These are phyloP conservation scores for Cytauxzoon felis DNA, from an alignment of 169 alveolate species.

Conservation along the genomic window DNA sequence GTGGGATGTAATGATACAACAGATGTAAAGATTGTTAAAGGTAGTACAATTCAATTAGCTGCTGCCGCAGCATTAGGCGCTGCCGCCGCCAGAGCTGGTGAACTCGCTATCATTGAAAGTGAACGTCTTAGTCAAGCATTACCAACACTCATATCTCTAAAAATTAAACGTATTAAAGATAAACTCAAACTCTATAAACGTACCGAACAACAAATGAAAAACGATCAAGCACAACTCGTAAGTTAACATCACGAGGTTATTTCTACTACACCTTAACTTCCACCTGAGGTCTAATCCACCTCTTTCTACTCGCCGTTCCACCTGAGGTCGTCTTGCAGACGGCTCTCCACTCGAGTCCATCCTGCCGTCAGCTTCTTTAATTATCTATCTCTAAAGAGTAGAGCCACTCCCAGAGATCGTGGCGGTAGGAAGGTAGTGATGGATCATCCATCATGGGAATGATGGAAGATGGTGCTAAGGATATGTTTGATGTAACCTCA, in stretches of 20 bases:
- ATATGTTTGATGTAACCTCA: too few relatives aligned
- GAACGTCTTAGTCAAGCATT: constrained; percentile 1
- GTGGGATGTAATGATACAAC: too few relatives aligned
- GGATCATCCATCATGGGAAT: too few relatives aligned
- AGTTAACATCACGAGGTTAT: not conserved
- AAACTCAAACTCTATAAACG: constrained; percentile 2
- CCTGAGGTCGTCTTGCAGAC: too few relatives aligned
- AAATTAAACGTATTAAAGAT: constrained; percentile 22
- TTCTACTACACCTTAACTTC: not conserved
- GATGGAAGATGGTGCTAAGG: too few relatives aligned
- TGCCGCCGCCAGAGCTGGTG: constrained; percentile 23
- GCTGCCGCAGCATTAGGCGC: constrained; percentile 31
- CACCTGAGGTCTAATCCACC: too few relatives aligned
- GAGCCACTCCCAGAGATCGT: too few relatives aligned
- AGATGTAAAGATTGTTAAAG: constrained; percentile 6
- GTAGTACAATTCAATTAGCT: constrained; percentile 14
- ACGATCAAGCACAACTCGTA: constrained; percentile 15
- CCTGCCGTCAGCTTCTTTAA: too few relatives aligned
- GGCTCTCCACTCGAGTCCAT: too few relatives aligned
- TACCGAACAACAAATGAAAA: constrained; percentile 29
- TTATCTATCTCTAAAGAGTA: too few relatives aligned
- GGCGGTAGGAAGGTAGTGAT: too few relatives aligned
- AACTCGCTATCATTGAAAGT: constrained; percentile 33
- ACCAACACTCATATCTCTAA: constrained; percentile 13
- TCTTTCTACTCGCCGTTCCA: too few relatives aligned